These are phyloP conservation scores for Acephala macrosclerotiorum DNA, from an alignment of 2,329 filamentous ascomycete species.

Conservation along the genomic window DNA sequence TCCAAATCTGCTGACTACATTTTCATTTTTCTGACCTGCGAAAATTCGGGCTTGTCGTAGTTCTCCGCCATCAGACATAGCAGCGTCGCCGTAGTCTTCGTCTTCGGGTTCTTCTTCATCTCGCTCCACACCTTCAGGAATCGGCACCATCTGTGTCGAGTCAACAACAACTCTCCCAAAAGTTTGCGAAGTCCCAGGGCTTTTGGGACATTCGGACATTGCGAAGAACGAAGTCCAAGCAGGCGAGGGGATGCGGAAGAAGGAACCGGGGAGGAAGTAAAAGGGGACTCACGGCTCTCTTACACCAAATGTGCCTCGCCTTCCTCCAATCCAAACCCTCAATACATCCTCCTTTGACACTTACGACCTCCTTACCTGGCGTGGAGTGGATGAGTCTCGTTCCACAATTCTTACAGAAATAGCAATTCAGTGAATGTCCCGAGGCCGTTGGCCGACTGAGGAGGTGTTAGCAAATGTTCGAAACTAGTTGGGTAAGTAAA, in stretches of 20 bases:
- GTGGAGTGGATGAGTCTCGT: constrained; percentile 69
- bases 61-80: constrained; percentile 12
- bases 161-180: not conserved
- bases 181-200: too few species aligned
- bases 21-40: too few species aligned
- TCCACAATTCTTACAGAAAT: constrained; percentile 73
- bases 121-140: constrained; percentile 68
- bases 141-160: constrained; percentile 61
- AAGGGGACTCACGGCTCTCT: constrained; percentile 53
- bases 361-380: constrained; percentile 65
- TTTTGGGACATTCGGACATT: too few species aligned
- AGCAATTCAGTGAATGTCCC: constrained; percentile 66
- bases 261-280: not conserved
- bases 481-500: not conserved
- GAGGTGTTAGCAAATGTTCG: not conserved
- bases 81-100: constrained; percentile 16
- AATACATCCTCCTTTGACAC: constrained; percentile 73
- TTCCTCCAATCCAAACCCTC: constrained; percentile 66
- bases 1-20: not conserved
- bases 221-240: constrained; percentile 6
- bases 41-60: not conserved
- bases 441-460: constrained; percentile 62
- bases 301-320: constrained; percentile 73
- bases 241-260: not conserved
- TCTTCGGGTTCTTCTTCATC: constrained; percentile 59